A percentile compares a stretch with the other conserved stretches of the same genome.
These are phyloP conservation scores for Amborella trichopoda DNA, from an alignment of 164 flowering plant genomes.

Conservation along the genomic window DNA sequence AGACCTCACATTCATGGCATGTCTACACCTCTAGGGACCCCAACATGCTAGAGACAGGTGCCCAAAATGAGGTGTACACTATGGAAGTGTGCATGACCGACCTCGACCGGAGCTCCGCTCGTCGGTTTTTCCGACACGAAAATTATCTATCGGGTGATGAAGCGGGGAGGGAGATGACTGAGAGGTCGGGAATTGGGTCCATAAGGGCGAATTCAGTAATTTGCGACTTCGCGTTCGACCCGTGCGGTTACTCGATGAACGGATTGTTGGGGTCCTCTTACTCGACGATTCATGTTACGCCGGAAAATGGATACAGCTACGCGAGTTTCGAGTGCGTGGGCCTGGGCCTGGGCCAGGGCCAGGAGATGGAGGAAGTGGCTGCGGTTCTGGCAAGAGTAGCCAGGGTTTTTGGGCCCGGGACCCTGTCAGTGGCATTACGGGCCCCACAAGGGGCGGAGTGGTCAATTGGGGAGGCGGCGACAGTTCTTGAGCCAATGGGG, in stretches of 20 bases:
- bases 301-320: constrained; percentile 92
- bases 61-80: constrained; percentile 21
- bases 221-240: constrained; percentile 87
- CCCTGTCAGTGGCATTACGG: constrained; percentile 45
- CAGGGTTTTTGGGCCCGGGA: constrained; percentile 62
- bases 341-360: no score
- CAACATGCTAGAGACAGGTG: neutral
- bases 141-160: constrained; percentile 33
- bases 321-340: constrained; percentile 84
- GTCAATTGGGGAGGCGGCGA: constrained; percentile 24
- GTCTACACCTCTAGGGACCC: constrained; percentile 53
- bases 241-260: constrained; percentile 98
- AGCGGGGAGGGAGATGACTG: constrained; percentile 74
- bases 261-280: constrained; percentile 52
- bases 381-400: constrained; percentile 43
- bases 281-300: constrained; percentile 92
- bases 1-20: constrained; percentile 62
- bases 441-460: constrained; percentile 9
- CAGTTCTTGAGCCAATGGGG: constrained; percentile 41
- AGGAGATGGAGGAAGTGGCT: constrained; percentile 19
- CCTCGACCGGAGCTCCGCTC: constrained; percentile 42
- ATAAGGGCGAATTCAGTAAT: constrained; percentile 39
- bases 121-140: constrained; percentile 36
- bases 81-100: constrained; percentile 96
- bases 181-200: constrained; percentile 41